Base-by-base conservation (phyloP, 2,329 filamentous ascomycete genomes). In the Colletotrichum sp. region DNA sequence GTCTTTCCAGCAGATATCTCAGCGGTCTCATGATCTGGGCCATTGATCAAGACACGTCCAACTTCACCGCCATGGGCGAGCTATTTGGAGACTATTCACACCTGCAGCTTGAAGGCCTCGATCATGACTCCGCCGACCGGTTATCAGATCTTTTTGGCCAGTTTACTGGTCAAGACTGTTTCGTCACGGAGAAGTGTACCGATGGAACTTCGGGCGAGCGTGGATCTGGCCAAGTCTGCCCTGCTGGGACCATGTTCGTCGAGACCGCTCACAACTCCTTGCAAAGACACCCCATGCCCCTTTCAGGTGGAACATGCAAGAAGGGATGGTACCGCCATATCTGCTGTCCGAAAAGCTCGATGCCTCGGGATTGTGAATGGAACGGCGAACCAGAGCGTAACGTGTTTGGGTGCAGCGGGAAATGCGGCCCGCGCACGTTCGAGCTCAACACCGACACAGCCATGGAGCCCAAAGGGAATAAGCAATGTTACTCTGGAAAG, bases 341-440 rank as follows among this genome's bases (percentile, higher is more conserved):
- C 34, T 83, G 81, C 77, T 83, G 80, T 63, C 82, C 81, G 4
- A 79, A 55, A n/a, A 77, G 79, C 8, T 57, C 76, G 3, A 80
- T 82, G 78, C 81, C 81, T 0, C 74, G 80, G 60, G 79, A 80
- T 66, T 83, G 81, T 72, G 72, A 78, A 64, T 83, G 81, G 82
- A 79, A 77, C 16, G 79, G 79, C 16, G 75, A 72, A 12, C 80
- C 79, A 3, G 73, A 69, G 30, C 77, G 3, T 1, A 52, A 52
- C 18, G 49, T 6, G 49, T 52, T 52, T 52, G 18, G 49, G 49
- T 52, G 18, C 18, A 52, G 77, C 5, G 79, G 75, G 15, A 34
- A 39, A 9, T 80, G 79, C 64, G 79, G 79, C 32, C 32, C 44
- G 6, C 64, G 64, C 30, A 57, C 69, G 6, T 80, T 79, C 39